Percentiles rank a stretch among this genome's conserved stretches.
Evolutionary conservation across 805 yeast species (phyloP).

Genomic region (Lipomyces anomalus): DNA sequence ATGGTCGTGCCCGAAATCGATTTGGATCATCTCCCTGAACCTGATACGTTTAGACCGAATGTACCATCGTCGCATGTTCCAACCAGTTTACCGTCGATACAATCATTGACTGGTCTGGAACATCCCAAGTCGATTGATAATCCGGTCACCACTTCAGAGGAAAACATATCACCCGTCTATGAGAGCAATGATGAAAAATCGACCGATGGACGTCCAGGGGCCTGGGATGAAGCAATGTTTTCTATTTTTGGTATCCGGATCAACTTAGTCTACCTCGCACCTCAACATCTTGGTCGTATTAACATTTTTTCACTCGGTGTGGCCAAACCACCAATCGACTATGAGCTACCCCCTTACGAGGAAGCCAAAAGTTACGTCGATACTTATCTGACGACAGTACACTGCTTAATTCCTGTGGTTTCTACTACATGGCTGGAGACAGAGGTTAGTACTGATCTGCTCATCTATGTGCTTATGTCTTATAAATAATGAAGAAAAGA

Average conservation of each 20-base stretch:
- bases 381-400: conserved; percentile 11
- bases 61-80: neutral
- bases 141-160: too few species aligned
- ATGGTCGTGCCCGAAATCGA: conserved; percentile 11
- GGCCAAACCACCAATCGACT: neutral
- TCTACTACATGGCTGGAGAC: conserved; percentile 9
- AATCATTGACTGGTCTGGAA: conserved; percentile 15
- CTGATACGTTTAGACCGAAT: conserved; percentile 1
- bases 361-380: conserved; percentile 16
- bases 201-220: too few species aligned
- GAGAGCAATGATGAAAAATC: neutral
- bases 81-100: conserved; percentile 17
- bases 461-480: too few species aligned
- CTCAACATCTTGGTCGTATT: conserved; percentile 8
- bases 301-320: conserved; percentile 6
- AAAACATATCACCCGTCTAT: too few species aligned
- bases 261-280: conserved; percentile 16
- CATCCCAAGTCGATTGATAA: too few species aligned
- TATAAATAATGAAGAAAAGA: too few species aligned
- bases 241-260: conserved; percentile 12
- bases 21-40: conserved; percentile 6
- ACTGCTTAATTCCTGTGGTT: conserved; percentile 16
- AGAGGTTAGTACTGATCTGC: too few species aligned
- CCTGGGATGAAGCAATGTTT: neutral
- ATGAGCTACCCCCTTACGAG: conserved; percentile 18